Percentiles rank a stretch among this genome's conserved stretches.
phyloP scores from a whole-genome alignment of 768 basidiomycete genomes.

The Kwoniella dendrophila region DNA sequence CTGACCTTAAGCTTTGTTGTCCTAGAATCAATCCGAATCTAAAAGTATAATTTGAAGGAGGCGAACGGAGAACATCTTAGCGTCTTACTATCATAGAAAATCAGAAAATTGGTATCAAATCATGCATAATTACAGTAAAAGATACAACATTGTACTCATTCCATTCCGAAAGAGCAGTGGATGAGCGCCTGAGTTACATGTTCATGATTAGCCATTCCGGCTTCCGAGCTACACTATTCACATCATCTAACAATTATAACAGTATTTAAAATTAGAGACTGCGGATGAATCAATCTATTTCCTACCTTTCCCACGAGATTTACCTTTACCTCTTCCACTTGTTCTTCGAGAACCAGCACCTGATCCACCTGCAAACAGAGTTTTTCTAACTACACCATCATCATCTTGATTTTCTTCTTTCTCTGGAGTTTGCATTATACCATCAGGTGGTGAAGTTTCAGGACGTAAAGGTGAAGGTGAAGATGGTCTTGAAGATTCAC shows the following conservation, averaged over 20 bases:
- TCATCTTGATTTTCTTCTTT: conserved; percentile 11
- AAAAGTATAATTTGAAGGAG: too few relatives aligned
- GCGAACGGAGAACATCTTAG: too few relatives aligned
- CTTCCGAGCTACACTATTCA: too few relatives aligned
- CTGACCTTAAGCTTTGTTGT: background rate
- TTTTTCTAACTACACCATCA: conserved; percentile 30
- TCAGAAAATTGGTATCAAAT: too few relatives aligned
- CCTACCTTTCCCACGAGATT: conserved; percentile 18
- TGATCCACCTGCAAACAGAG: conserved; percentile 23
- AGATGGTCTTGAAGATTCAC: conserved; percentile 22
- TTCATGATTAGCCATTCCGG: too few relatives aligned
- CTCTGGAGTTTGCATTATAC: conserved; percentile 11
- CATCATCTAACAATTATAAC: too few relatives aligned
- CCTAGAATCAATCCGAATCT: conserved; percentile 24
- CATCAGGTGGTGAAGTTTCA: conserved; percentile 21
- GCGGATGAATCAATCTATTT: conserved; percentile 1
- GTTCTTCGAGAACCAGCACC: conserved; percentile 11
- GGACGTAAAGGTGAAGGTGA: conserved; percentile 24
- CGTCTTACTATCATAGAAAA: too few relatives aligned
- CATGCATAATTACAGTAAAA: too few relatives aligned
- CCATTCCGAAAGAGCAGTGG: too few relatives aligned
- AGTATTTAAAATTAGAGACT: too few relatives aligned
- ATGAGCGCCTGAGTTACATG: too few relatives aligned
- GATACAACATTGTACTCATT: too few relatives aligned
- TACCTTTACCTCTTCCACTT: conserved; percentile 22